Evolutionary conservation across 2,329 filamentous ascomycete genomes (phyloP).

Genomic region (Didymella sp.): DNA sequence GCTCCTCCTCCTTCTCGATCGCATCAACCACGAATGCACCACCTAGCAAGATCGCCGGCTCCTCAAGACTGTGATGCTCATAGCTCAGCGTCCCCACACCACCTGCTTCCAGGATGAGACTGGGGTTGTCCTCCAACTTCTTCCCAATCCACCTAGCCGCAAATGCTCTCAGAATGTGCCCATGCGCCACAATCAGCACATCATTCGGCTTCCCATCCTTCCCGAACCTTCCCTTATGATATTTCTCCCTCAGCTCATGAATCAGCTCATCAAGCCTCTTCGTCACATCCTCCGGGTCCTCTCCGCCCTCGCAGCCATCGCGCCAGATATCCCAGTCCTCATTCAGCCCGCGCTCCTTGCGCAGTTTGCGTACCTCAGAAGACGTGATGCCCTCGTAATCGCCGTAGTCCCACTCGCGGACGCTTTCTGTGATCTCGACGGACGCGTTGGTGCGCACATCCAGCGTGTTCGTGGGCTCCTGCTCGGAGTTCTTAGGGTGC

Average conservation of each 20-base stretch:
- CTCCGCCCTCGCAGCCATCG: slow-evolving; percentile 82
- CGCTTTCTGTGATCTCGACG: slow-evolving; percentile 58
- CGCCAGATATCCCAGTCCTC: slow-evolving; percentile 83
- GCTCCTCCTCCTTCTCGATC: slow-evolving; percentile 50
- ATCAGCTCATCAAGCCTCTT: slow-evolving; percentile 78
- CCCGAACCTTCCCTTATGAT: slow-evolving; percentile 56
- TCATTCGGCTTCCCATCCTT: slow-evolving; percentile 62
- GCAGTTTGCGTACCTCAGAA: slow-evolving; percentile 57
- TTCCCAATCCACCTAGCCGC: slow-evolving; percentile 85
- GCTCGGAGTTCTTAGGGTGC: slow-evolving; percentile 3
- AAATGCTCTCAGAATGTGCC: slow-evolving; percentile 86
- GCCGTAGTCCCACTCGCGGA: slow-evolving; percentile 70
- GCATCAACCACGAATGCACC: slow-evolving; percentile 60
- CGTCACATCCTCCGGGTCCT: slow-evolving; percentile 77
- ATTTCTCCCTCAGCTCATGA: slow-evolving; percentile 68
- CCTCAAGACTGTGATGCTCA: slow-evolving; percentile 58
- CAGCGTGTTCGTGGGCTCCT: slow-evolving; percentile 7
- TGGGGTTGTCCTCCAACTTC: slow-evolving; percentile 74
- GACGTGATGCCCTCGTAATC: slow-evolving; percentile 66
- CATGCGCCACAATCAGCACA: slow-evolving; percentile 84
- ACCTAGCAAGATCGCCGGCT: slow-evolving; percentile 60
- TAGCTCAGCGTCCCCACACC: slow-evolving; percentile 61
- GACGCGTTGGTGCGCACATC: slow-evolving; percentile 50
- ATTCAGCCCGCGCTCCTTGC: slow-evolving; percentile 59
- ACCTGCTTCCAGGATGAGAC: slow-evolving; percentile 77